These are phyloP conservation scores for Oenanthe javanica DNA, from an alignment of 140 eudicot species.

Conservation along the genomic window DNA sequence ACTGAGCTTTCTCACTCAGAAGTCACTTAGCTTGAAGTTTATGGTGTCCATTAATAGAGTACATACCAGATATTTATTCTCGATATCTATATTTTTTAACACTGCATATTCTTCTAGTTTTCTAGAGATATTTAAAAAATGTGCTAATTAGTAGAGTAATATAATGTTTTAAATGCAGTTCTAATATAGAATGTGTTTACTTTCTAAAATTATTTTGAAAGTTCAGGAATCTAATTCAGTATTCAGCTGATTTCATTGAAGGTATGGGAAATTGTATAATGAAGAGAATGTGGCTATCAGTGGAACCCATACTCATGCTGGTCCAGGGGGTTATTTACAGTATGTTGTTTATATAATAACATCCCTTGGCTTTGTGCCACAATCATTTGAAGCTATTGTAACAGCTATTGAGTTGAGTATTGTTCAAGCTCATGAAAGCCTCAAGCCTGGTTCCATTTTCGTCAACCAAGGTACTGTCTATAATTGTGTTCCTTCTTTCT, in stretches of 20 bases:
- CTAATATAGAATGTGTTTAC: not conserved
- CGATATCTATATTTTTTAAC: no score
- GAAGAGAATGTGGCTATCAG: slow-evolving; percentile 66
- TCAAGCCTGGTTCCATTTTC: slow-evolving; percentile 55
- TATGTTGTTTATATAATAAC: slow-evolving; percentile 52
- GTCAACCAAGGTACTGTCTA: slow-evolving; percentile 36
- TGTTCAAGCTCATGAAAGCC: slow-evolving; percentile 59
- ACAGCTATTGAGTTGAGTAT: slow-evolving; percentile 67
- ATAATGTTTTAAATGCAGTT: no score
- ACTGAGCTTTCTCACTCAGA: no score
- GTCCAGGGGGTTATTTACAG: slow-evolving; percentile 83
- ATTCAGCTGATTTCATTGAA: slow-evolving; percentile 11
- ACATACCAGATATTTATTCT: no score
- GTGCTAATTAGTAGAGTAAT: no score
- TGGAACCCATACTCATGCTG: slow-evolving; percentile 76
- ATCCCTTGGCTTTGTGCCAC: slow-evolving; percentile 64
- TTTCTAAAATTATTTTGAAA: not conserved
- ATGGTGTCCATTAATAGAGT: no score
- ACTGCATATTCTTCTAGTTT: no score
- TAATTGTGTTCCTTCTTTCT: not conserved
- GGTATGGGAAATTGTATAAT: slow-evolving; percentile 61
- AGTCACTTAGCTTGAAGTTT: no score
- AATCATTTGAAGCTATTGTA: slow-evolving; percentile 68
- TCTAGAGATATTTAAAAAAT: no score
- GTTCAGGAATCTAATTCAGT: not conserved